Conservation (phyloP, 305 asterid genomes). For the Fraxinus sp. region DNA sequence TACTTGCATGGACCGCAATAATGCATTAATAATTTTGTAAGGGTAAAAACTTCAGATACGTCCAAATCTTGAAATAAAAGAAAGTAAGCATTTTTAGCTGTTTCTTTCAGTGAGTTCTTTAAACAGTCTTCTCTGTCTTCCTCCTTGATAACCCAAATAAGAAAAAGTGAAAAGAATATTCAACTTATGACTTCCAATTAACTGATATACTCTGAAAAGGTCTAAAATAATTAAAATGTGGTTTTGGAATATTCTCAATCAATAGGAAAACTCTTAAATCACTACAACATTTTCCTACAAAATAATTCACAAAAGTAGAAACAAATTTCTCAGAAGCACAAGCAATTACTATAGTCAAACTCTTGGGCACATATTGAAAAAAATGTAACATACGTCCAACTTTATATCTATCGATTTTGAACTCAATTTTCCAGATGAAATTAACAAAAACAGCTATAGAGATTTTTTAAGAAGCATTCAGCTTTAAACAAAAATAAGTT, state of each 20-base stretch:
- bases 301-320: background rate
- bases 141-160: background rate
- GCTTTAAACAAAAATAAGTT: background rate
- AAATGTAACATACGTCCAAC: background rate
- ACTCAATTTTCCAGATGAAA: background rate
- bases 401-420: background rate
- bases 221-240: background rate
- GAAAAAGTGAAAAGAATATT: background rate
- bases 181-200: background rate
- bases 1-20: background rate
- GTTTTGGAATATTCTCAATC: background rate
- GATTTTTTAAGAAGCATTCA: background rate
- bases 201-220: background rate
- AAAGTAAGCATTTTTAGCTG: background rate
- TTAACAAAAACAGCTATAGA: background rate
- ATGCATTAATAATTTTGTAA: constrained; percentile 2
- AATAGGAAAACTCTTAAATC: background rate
- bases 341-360: background rate
- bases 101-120: background rate
- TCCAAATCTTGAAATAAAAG: background rate
- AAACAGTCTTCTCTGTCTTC: background rate
- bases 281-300: background rate
- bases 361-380: background rate
- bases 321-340: background rate
- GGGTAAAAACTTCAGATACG: background rate